Conservation (phyloP, 176 grass and related monocot genomes). For the Echinochloa phyllopogon region DNA sequence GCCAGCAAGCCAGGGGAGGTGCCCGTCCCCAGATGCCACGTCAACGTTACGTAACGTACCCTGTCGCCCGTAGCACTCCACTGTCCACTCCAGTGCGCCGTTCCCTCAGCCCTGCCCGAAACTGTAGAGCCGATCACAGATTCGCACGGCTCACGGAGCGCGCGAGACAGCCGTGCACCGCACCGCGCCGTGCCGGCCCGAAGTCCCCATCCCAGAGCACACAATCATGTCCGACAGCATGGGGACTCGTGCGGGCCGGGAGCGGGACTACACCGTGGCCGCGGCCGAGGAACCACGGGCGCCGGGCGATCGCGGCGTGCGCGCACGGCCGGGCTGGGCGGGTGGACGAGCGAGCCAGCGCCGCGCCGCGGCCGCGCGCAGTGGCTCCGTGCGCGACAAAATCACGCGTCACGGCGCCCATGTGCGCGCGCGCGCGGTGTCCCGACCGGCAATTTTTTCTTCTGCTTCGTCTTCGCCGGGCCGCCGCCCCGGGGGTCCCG, state of each 20-base stretch:
- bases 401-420: slow-evolving; percentile 33
- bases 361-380: background rate
- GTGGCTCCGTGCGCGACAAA: slow-evolving; percentile 25
- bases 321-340: no score
- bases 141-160: background rate
- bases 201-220: no score
- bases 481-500: no score
- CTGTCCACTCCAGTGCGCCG: background rate
- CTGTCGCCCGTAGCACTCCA: background rate
- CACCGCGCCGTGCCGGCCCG: background rate
- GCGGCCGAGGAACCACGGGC: background rate
- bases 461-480: no score
- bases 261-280: no score
- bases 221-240: no score
- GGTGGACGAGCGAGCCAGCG: background rate
- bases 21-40: no score
- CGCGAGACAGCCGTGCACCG: background rate
- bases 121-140: background rate
- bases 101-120: no score
- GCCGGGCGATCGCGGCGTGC: no score
- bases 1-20: no score
- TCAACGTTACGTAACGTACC: background rate
- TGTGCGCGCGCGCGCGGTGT: background rate
- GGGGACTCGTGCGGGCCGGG: no score
- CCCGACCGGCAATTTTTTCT: background rate